These are phyloP conservation scores for Pholiota microspora DNA, from an alignment of 768 basidiomycete species.

Conservation along the genomic window DNA sequence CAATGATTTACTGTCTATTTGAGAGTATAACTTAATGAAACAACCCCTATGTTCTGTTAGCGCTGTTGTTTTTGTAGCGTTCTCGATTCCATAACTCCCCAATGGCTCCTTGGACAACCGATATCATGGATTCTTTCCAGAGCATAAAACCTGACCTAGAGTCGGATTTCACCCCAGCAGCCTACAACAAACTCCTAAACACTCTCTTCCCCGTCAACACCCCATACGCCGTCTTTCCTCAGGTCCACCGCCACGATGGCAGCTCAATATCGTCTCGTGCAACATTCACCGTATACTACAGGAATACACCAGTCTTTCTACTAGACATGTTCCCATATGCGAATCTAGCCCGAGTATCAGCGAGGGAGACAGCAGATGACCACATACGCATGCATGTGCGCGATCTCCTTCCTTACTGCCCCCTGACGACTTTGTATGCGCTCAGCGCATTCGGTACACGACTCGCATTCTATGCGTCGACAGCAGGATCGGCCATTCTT, in stretches of 20 bases:
- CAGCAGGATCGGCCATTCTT: slow-evolving; percentile 8
- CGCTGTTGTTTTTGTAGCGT: no score
- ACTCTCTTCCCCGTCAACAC: slow-evolving; percentile 32
- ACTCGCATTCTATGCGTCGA: slow-evolving; percentile 27
- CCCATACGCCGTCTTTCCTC: slow-evolving; percentile 30
- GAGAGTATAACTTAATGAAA: no score
- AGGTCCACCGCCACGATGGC: slow-evolving; percentile 18
- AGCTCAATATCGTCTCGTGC: slow-evolving; percentile 8
- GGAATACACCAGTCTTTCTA: slow-evolving; percentile 28
- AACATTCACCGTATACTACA: slow-evolving; percentile 25
- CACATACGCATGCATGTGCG: slow-evolving; percentile 25
- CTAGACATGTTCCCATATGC: slow-evolving; percentile 26
- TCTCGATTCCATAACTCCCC: no score
- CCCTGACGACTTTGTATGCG: slow-evolving; percentile 24
- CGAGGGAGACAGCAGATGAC: slow-evolving; percentile 24
- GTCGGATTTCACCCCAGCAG: slow-evolving; percentile 21
- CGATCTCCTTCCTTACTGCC: slow-evolving; percentile 23
- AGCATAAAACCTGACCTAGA: slow-evolving; percentile 18
- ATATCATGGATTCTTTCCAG: slow-evolving; percentile 16
- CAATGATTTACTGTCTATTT: no score
- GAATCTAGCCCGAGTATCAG: slow-evolving; percentile 20
- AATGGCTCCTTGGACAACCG: slow-evolving; percentile 16
- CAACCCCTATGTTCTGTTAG: no score
- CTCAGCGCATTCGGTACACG: slow-evolving; percentile 32
- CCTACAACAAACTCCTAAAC: slow-evolving; percentile 35